phyloP scores from a whole-genome alignment of 768 basidiomycete species.

The Daedalea quercina region DNA sequence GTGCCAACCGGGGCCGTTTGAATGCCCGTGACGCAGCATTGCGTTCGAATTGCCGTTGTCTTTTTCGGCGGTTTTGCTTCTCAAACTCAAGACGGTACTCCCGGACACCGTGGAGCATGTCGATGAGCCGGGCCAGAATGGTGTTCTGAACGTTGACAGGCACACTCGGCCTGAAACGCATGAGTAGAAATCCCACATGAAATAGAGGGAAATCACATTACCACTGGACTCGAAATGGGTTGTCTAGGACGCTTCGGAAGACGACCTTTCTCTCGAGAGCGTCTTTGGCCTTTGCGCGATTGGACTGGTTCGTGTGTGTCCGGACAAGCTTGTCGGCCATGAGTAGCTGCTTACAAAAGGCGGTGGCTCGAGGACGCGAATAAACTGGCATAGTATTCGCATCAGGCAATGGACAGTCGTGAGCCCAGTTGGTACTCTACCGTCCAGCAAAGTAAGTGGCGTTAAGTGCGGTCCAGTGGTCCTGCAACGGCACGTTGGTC shows the following conservation, averaged over 20 bases:
- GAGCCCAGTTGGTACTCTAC: too few species aligned
- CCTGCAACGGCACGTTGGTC: too few species aligned
- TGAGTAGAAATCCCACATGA: conserved; percentile 1
- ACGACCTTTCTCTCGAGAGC: conserved; percentile 50
- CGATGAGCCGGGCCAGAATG: conserved; percentile 43
- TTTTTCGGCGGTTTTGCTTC: conserved; percentile 29
- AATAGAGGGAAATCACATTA: conserved; percentile 21
- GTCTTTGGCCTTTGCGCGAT: conserved; percentile 47
- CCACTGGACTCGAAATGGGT: conserved; percentile 68
- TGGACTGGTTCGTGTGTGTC: conserved; percentile 52
- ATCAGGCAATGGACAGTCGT: too few species aligned
- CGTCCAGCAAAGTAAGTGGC: too few species aligned
- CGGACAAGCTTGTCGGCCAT: conserved; percentile 49
- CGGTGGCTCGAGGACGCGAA: not conserved
- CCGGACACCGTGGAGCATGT: conserved; percentile 44
- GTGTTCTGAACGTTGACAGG: conserved; percentile 57
- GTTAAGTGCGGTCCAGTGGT: too few species aligned
- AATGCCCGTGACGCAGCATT: not conserved
- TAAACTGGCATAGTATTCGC: too few species aligned
- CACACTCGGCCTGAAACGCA: conserved; percentile 27
- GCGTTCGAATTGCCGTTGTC: conserved; percentile 25
- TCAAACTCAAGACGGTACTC: conserved; percentile 33
- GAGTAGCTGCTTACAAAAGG: not conserved
- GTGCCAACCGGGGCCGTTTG: not conserved
- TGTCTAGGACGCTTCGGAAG: conserved; percentile 67